Evolutionary conservation across 192 early-diverging fungal genomes (phyloP), one percentile per base, ranked within the genome.

Genomic region (Phycomyces nitens): DNA sequence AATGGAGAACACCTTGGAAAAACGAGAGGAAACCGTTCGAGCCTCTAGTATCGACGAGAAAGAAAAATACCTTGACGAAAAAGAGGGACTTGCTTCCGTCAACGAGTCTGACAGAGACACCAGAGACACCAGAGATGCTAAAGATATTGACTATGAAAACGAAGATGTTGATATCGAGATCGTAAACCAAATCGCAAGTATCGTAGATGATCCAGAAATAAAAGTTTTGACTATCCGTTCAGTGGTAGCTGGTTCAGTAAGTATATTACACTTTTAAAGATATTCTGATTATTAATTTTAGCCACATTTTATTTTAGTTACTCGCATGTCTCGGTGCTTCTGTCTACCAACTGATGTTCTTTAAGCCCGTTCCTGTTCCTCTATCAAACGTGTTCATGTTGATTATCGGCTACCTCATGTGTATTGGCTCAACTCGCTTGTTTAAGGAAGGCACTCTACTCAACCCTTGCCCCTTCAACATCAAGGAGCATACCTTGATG

Each of bases 281-380:
- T 0, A 6, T 16, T 21, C 27, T 6, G 12, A 21, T 29, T 34
- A 34, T 5, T 5, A 34, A 2, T 34, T 7, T 34, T 34, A 34
- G 7, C 29, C 29, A n/a, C n/a, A 2, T 34, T 34, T 7, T 2
- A 7, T 54, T 26, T 9, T 47, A 65, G 63, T 2, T 60, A 38
- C 86, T 89, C 52, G 74, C 77, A 50, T 65, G 72, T 6, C 74
- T 78, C 26, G 64, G 86, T 56, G 76, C 83, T 18, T 82, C 86
- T 62, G 75, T 87, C 16, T 84, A 85, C 64, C 88, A 90, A 66
- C 81, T 92, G 62, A 88, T 89, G 70, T 85, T 84, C 65, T 95
- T 92, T 78, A 86, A 91, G 55, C 87, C 89, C 26, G 92, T 91
- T 69, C 76, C 81, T 0, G 83, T 91, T 53, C 65, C 80, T 0